A percentile compares a stretch with the other conserved stretches of the same genome.
phyloP scores from a whole-genome alignment of 495 filamentous ascomycete genomes.

The Trichoderma orchidacearum region DNA sequence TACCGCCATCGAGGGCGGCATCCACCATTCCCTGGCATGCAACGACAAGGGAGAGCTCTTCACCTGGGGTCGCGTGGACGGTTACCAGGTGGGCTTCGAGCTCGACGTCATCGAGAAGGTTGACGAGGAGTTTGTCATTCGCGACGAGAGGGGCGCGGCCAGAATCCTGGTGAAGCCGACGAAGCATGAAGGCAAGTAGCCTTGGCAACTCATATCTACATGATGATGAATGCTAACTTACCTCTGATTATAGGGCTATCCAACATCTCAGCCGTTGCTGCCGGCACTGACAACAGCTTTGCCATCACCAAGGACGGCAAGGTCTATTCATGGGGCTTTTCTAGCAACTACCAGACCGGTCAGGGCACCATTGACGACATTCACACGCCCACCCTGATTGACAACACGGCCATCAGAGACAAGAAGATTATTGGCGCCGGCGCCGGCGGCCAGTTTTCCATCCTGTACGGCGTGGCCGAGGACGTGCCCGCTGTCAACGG shows the following conservation, averaged over 20 bases:
- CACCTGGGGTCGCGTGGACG: slow-evolving; percentile 57
- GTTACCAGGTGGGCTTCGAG: slow-evolving; percentile 44
- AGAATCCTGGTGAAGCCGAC: slow-evolving; percentile 45
- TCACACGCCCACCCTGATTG: slow-evolving; percentile 41
- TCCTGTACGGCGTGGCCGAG: slow-evolving; percentile 30
- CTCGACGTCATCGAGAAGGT: slow-evolving; percentile 19
- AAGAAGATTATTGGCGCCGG: slow-evolving; percentile 44
- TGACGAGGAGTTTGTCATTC: slow-evolving; percentile 40
- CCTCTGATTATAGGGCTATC: slow-evolving; percentile 6
- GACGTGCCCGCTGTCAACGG: neutral
- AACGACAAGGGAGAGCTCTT: slow-evolving; percentile 48
- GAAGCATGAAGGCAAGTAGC: slow-evolving; percentile 10
- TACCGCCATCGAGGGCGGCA: slow-evolving; percentile 45
- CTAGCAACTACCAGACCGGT: slow-evolving; percentile 52
- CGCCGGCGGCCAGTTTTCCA: slow-evolving; percentile 52
- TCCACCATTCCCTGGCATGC: slow-evolving; percentile 52
- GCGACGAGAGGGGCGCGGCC: slow-evolving; percentile 37
- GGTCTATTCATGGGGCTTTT: slow-evolving; percentile 62
- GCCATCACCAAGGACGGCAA: slow-evolving; percentile 43
- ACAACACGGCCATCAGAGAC: slow-evolving; percentile 45
- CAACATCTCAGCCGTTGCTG: slow-evolving; percentile 22
- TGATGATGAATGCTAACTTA: too few relatives aligned
- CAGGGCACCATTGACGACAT: slow-evolving; percentile 46
- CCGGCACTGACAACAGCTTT: slow-evolving; percentile 46
- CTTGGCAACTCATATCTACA: neutral